Evolutionary conservation across 2,329 filamentous ascomycete genomes (phyloP), one percentile per base, ranked within the genome.

Genomic region (Pseudocercospora ulei): DNA sequence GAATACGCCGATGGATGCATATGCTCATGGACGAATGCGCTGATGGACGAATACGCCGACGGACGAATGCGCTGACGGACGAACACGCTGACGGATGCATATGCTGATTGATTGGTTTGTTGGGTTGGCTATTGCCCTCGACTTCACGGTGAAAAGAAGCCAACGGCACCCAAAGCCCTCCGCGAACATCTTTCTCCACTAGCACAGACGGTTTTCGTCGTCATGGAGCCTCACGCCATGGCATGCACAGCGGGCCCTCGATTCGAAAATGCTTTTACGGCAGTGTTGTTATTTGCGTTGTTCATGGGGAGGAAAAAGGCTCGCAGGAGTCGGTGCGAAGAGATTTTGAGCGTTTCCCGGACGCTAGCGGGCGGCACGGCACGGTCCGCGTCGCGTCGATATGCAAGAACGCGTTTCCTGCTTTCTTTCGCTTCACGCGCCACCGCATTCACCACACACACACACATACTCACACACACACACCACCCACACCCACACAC

Each of bases 231-330:
- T 51, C 56, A 45, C 56, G 52, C 49, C 48, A 24, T 49, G 50
- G 26, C 30, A 30, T 40, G 35, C 51, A 53, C 48, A 41, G 52
- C 51, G 54, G 55, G 53, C 56, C 59, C 56, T 59, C 57, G 53
- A 59, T 48, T 56, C 52, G 57, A 60, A 59, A 61, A 60, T 61
- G 58, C 58, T 60, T n/a, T 61, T 57, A 58, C 39, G 56, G 54
- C 54, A 56, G 58, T 59, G 58, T 59, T 57, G 42, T 41, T 52
- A 44, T 60, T 59, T 58, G 57, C 56, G 56, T 60, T 60, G 54
- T 58, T 58, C 52, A 56, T 57, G 41, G 44, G 46, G 47, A 50
- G 44, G 41, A 40, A 49, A 49, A 46, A 35, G 46, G 30, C 43
- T 40, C 22, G 35, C 30, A 25, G 34, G 16, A 22, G 24, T 24